phyloP scores from a whole-genome alignment of 1,284 basidiomycete species.

The Trichosporon inkin region DNA sequence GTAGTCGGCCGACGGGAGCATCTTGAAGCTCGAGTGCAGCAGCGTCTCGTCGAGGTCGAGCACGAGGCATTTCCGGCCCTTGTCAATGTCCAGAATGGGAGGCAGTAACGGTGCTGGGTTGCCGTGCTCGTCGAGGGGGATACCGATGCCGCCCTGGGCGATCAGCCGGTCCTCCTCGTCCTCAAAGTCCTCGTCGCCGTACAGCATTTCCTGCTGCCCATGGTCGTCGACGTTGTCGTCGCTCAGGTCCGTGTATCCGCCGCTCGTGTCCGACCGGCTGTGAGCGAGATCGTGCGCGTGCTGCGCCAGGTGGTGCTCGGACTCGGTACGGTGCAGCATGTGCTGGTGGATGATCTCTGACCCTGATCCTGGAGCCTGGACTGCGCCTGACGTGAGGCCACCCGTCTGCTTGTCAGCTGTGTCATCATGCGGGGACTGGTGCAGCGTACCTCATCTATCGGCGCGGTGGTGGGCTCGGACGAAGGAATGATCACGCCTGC shows the following conservation, averaged over 20 bases:
- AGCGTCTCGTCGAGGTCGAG: conserved; percentile 94
- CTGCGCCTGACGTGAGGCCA: conserved; percentile 63
- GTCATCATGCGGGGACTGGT: neutral
- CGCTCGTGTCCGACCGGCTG: conserved; percentile 33
- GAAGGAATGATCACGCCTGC: conserved; percentile 30
- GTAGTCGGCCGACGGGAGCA: conserved; percentile 93
- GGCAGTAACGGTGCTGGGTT: conserved; percentile 76
- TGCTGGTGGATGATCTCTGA: conserved; percentile 37
- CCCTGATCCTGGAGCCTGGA: conserved; percentile 66
- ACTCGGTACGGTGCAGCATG: conserved; percentile 33
- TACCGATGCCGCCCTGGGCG: conserved; percentile 72
- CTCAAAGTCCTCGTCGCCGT: conserved; percentile 56
- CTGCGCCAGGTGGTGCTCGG: conserved; percentile 26
- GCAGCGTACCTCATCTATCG: conserved; percentile 41
- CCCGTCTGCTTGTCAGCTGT: conserved; percentile 55
- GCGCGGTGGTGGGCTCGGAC: conserved; percentile 35
- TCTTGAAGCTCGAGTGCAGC: conserved; percentile 92
- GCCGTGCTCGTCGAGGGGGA: conserved; percentile 79
- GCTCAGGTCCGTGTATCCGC: conserved; percentile 38
- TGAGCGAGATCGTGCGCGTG: conserved; percentile 20
- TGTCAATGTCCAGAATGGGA: conserved; percentile 66
- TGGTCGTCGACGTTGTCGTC: conserved; percentile 43
- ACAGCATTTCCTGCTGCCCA: conserved; percentile 52
- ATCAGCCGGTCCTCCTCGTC: conserved; percentile 78
- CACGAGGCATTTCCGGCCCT: conserved; percentile 84